Conservation (phyloP, 1,284 basidiomycete species). For the Pisolithus thermaeus region DNA sequence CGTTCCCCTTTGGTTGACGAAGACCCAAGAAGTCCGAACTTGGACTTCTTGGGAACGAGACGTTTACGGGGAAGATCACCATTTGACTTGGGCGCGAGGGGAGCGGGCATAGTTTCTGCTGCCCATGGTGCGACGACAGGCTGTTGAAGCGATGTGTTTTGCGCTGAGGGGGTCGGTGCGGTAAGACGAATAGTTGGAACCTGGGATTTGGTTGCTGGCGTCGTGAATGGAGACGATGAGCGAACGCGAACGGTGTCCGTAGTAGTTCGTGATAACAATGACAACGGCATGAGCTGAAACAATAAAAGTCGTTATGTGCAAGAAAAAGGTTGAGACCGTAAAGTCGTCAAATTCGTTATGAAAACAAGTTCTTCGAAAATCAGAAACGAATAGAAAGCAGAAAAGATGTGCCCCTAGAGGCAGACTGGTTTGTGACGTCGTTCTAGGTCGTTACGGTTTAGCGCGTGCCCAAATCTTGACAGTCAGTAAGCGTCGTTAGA, state of each 20-base stretch:
- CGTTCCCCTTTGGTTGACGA: conserved; percentile 29
- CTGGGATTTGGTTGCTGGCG: conserved; percentile 27
- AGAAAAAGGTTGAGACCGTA: conserved; percentile 13
- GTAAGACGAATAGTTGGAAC: conserved; percentile 63
- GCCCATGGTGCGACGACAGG: conserved; percentile 32
- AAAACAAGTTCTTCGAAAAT: conserved; percentile 10
- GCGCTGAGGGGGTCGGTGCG: conserved; percentile 56
- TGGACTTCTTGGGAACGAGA: conserved; percentile 72
- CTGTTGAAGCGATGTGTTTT: conserved; percentile 36
- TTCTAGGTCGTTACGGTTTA: conserved; percentile 17
- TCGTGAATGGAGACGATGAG: conserved; percentile 26
- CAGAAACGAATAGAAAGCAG: conserved; percentile 9
- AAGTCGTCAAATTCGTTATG: conserved; percentile 23
- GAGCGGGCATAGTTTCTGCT: conserved; percentile 26
- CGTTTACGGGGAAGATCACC: conserved; percentile 38
- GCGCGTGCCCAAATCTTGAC: conserved; percentile 9
- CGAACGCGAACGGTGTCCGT: conserved; percentile 19
- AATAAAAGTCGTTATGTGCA: conserved; percentile 21
- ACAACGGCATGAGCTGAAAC: conserved; percentile 25
- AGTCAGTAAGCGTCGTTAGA: conserved; percentile 13
- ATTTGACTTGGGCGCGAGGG: conserved; percentile 26
- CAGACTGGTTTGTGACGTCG: conserved; percentile 6
- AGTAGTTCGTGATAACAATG: conserved; percentile 27
- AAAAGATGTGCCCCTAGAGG: conserved; percentile 3
- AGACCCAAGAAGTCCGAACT: conserved; percentile 48